Evolutionary conservation across 495 filamentous ascomycete genomes (phyloP).

Genomic region (Recurvomyces mirabilis): DNA sequence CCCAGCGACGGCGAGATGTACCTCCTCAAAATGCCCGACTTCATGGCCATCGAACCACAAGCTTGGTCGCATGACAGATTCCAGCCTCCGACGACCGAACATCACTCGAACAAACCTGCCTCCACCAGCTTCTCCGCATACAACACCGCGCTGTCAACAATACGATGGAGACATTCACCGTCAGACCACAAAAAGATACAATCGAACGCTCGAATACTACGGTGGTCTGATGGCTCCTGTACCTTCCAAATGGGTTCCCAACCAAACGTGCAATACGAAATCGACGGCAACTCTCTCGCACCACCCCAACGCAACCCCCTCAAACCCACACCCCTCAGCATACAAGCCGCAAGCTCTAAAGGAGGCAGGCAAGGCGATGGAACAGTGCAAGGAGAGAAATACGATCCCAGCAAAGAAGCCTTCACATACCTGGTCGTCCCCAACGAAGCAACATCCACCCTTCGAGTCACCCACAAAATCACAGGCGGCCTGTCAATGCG

Average conservation of each 20-base stretch:
- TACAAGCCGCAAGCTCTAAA: slow-evolving; percentile 5
- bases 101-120: slow-evolving; percentile 34
- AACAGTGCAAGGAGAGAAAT: slow-evolving; percentile 25
- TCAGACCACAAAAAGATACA: slow-evolving; percentile 46
- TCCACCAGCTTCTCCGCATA: slow-evolving; percentile 44
- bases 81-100: slow-evolving; percentile 47
- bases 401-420: slow-evolving; percentile 59
- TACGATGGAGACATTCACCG: slow-evolving; percentile 62
- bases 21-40: slow-evolving; percentile 66
- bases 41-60: slow-evolving; percentile 63
- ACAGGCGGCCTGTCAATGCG: slow-evolving; percentile 63
- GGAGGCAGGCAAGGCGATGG: slow-evolving; percentile 14
- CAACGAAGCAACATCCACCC: slow-evolving; percentile 52
- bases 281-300: slow-evolving; percentile 63
- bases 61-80: slow-evolving; percentile 65
- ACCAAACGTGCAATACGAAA: slow-evolving; percentile 67
- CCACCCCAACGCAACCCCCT: slow-evolving; percentile 42
- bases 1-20: slow-evolving; percentile 61
- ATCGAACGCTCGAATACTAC: slow-evolving; percentile 66
- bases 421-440: slow-evolving; percentile 76
- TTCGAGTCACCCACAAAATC: slow-evolving; percentile 69
- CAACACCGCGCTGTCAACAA: slow-evolving; percentile 52
- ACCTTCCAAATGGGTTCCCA: slow-evolving; percentile 65
- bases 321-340: slow-evolving; percentile 40
- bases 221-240: slow-evolving; percentile 75